Percentiles rank a stretch among this genome's conserved stretches.
Conservation (phyloP, 768 basidiomycete genomes). For the Hebeloma cylindrosporum region DNA sequence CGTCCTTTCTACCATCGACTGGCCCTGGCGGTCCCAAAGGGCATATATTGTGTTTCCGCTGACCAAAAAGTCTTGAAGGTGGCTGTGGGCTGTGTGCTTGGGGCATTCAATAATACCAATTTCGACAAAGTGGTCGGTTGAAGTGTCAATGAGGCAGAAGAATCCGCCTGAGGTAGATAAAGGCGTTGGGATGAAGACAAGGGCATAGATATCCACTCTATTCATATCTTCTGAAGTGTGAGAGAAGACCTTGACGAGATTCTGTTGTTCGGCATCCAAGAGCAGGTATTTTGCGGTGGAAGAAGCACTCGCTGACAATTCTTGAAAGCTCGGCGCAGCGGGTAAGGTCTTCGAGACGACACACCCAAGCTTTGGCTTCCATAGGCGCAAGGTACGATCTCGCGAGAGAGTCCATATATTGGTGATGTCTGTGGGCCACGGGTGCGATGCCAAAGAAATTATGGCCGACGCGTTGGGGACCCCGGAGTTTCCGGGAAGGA, state of each 20-base stretch:
- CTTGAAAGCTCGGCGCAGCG: constrained; percentile 19
- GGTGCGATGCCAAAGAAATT: constrained; percentile 68
- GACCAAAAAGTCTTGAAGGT: constrained; percentile 76
- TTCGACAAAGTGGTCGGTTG: constrained; percentile 59
- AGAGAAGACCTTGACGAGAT: constrained; percentile 65
- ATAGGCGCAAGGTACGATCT: constrained; percentile 80
- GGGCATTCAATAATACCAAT: constrained; percentile 62
- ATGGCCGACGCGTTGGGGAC: constrained; percentile 55
- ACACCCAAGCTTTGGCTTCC: constrained; percentile 78
- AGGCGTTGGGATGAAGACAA: constrained; percentile 73
- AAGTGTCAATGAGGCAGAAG: constrained; percentile 65
- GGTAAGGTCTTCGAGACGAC: constrained; percentile 58
- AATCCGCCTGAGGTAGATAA: constrained; percentile 72
- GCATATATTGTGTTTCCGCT: constrained; percentile 57
- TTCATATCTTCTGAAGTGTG: constrained; percentile 45
- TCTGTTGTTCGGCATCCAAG: constrained; percentile 61
- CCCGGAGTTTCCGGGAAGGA: constrained; percentile 55
- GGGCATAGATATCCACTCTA: constrained; percentile 45
- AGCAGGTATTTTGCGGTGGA: constrained; percentile 36
- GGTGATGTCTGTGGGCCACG: constrained; percentile 73
- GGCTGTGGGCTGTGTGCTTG: constrained; percentile 58
- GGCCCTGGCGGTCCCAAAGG: constrained; percentile 82
- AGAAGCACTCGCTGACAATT: constrained; percentile 16
- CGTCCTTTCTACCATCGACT: constrained; percentile 63
- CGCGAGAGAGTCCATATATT: constrained; percentile 85